Evolutionary conservation across 208 protist species (phyloP), one percentile per base, ranked within the genome.

Genomic region (Tritrichomonas foetus): DNA sequence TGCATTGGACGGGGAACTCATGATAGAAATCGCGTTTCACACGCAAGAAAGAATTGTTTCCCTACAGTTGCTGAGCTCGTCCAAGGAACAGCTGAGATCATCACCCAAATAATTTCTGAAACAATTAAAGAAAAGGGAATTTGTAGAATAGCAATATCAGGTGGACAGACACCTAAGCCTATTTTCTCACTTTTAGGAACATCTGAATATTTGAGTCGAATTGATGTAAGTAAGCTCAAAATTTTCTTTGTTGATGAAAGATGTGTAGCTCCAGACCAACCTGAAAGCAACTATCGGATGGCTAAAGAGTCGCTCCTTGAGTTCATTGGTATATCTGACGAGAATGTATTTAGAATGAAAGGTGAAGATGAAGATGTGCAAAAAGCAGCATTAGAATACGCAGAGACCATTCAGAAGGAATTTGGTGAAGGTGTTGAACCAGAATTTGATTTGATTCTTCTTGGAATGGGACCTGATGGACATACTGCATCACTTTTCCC

Each of bases 401-500:
- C 33, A 1, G 41, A 82, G 8, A 41, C 47, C 20, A 82, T 82
- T 36, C 30, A 33, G 41, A 82, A 82, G 25, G 41, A 82, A 20
- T 82, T 82, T 44, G 20, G 20, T 3, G 41, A 25, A 49, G 74
- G 50, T 1, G 55, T 64, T 64, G 30, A 22, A 9, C 74, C 74
- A 14, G n/a, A 13, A 30, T 82, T 82, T 41, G 74, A 82, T 44
- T n/a, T 82, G 14, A n/a, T 49, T 20, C 8, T 82, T 33, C 74
- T 82, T 25, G 74, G 74, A 82, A 82, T 82, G 74, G 74, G 74
- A 22, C 16, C 2, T 20, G 74, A 82, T 22, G 74, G 41, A 14
- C 74, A 82, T 41, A 82, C 74, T 47, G 74, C 74, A 3, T 82
- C 74, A 14, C 41, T 82, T 20, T 82, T 82, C 74, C 74, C 74